Evolutionary conservation across 352 stramenopile species (phyloP).

Genomic region (Globisporangium paddicum): DNA sequence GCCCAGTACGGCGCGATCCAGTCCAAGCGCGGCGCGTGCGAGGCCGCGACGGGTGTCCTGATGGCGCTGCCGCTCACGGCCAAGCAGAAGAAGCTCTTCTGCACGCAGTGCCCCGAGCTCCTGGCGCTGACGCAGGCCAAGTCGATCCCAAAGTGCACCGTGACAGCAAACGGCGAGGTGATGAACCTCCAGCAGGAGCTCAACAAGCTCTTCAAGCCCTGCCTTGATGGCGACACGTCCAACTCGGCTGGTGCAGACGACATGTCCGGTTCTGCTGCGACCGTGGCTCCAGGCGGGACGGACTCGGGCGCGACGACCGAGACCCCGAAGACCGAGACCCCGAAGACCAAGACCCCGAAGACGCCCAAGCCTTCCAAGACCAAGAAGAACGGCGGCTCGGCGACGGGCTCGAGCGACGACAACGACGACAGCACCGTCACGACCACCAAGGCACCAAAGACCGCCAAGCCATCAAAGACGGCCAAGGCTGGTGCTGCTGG

Average conservation of each 20-base stretch:
- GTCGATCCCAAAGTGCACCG: neutral
- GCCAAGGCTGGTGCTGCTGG: neutral
- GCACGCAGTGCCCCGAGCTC: neutral
- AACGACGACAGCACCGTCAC: neutral
- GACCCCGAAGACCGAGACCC: neutral
- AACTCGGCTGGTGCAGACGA: neutral
- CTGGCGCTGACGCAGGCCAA: neutral
- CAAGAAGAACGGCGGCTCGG: no score
- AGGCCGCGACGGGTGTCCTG: neutral
- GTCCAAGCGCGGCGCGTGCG: neutral
- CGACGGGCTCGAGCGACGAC: no score
- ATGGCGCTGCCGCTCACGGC: neutral
- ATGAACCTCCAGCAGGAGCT: neutral
- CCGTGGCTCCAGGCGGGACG: neutral
- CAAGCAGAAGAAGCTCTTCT: neutral
- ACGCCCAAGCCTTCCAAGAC: no score
- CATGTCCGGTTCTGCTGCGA: neutral
- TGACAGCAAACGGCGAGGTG: neutral
- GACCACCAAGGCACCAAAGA: constrained; percentile 2
- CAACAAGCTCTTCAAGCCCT: constrained; percentile 1
- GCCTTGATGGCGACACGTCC: neutral
- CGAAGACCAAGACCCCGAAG: neutral
- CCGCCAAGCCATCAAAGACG: neutral
- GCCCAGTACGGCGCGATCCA: neutral
- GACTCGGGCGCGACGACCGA: neutral